phyloP scores from a whole-genome alignment of 176 grass and related monocot species.

The Hordeum vulgare region DNA sequence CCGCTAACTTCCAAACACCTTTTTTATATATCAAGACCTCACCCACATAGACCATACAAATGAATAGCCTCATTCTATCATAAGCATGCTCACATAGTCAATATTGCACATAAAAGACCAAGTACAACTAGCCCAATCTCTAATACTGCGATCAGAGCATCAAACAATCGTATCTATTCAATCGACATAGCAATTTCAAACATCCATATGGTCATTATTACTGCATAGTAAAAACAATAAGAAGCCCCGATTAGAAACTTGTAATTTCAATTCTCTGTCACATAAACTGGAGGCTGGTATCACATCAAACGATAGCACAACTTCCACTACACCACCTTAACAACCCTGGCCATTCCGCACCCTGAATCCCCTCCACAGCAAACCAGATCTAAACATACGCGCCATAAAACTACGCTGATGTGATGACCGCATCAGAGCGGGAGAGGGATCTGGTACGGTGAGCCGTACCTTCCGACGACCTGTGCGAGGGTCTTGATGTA shows the following conservation, averaged over 20 bases:
- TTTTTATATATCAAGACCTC: background rate
- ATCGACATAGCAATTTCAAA: background rate
- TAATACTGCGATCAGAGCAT: background rate
- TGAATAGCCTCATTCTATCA: background rate
- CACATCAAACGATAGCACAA: background rate
- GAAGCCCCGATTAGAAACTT: background rate
- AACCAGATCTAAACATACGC: background rate
- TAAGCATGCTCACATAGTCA: background rate
- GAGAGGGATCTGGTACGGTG: background rate
- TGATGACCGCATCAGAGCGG: background rate
- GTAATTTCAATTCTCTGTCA: background rate
- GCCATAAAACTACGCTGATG: background rate
- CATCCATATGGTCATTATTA: background rate
- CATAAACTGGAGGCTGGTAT: background rate
- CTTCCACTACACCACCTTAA: background rate
- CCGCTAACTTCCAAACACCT: background rate
- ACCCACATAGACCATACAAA: background rate
- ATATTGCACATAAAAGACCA: background rate
- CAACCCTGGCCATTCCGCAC: background rate
- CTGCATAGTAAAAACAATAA: background rate
- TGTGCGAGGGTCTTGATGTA: constrained; percentile 82
- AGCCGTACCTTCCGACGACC: constrained; percentile 60
- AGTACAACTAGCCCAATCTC: background rate
- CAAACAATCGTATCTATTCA: background rate
- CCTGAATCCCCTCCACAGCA: background rate